Percentiles rank a stretch among this genome's conserved stretches.
Evolutionary conservation across 257 asterid genomes (phyloP).

Genomic region (Parsonsia alboflavescens): DNA sequence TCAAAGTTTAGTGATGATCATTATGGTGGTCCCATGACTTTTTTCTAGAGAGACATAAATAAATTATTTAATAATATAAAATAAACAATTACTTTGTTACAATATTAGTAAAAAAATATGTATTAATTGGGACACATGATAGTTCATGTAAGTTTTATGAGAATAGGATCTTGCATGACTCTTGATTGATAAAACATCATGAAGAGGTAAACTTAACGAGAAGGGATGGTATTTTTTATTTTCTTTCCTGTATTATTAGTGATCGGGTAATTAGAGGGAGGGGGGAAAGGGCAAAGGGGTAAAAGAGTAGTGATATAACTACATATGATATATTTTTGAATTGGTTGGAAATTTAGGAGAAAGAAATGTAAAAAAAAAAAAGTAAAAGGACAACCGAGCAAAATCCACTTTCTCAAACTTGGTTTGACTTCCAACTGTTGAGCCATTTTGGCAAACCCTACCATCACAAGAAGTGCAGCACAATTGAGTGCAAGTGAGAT

Average conservation of each 20-base stretch:
- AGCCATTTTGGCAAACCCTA: slow-evolving; percentile 26
- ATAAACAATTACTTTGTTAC: too few species aligned
- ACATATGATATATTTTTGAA: too few species aligned
- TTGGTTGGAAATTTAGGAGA: too few species aligned
- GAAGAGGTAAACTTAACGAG: too few species aligned
- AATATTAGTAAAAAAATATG: too few species aligned
- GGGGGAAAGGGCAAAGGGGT: slow-evolving; percentile 14
- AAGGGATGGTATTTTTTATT: too few species aligned
- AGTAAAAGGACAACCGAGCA: slow-evolving; percentile 21
- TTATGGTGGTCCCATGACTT: not conserved
- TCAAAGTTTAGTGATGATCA: slow-evolving; percentile 11
- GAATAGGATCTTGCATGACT: too few species aligned
- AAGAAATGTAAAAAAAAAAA: slow-evolving; percentile 17
- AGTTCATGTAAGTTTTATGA: too few species aligned
- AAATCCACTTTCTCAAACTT: slow-evolving; percentile 23
- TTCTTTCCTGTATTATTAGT: too few species aligned
- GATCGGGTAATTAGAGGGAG: not conserved
- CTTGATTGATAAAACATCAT: too few species aligned
- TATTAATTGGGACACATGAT: too few species aligned
- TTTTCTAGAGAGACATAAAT: not conserved
- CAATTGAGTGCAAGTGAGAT: slow-evolving; percentile 17
- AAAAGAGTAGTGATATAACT: not conserved
- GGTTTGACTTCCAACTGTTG: slow-evolving; percentile 29
- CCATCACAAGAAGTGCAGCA: slow-evolving; percentile 27
- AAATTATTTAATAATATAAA: too few species aligned